A percentile compares a stretch with the other conserved stretches of the same genome.
Conservation (phyloP, 2,329 filamentous ascomycete genomes). For the Hypoxylon sp. region DNA sequence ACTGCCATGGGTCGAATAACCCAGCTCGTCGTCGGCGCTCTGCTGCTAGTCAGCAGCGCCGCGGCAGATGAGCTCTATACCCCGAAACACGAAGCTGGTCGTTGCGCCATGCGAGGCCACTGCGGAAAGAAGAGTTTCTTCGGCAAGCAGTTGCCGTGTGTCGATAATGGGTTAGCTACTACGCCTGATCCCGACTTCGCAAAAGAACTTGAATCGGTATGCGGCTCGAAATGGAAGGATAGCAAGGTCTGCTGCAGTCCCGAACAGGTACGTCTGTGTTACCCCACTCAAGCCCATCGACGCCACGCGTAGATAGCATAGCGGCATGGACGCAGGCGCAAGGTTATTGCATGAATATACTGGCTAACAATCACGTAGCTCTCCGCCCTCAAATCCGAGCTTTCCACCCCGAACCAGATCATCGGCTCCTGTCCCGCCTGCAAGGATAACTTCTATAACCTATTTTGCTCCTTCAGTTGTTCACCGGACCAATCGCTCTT, state of each 20-base stretch:
- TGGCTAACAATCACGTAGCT: constrained; percentile 65
- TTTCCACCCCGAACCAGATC: constrained; percentile 87
- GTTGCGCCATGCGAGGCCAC: constrained; percentile 90
- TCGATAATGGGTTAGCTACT: constrained; percentile 86
- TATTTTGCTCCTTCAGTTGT: constrained; percentile 98
- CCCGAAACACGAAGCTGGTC: constrained; percentile 82
- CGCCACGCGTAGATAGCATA: constrained; percentile 2
- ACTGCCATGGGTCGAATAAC: constrained; percentile 55
- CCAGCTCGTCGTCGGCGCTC: constrained; percentile 49
- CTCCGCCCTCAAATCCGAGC: constrained; percentile 81
- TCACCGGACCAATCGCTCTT: constrained; percentile 97
- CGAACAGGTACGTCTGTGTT: constrained; percentile 71
- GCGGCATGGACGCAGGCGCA: not conserved
- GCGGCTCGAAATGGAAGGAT: constrained; percentile 86
- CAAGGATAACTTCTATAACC: constrained; percentile 98
- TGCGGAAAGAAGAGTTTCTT: constrained; percentile 94
- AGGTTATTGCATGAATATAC: not conserved
- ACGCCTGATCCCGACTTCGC: constrained; percentile 78
- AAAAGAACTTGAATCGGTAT: constrained; percentile 83
- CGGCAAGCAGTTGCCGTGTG: constrained; percentile 88
- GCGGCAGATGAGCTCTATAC: constrained; percentile 55
- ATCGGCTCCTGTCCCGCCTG: constrained; percentile 96
- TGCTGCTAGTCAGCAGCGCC: constrained; percentile 51
- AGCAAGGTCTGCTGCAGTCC: constrained; percentile 86
- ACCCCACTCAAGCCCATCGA: not conserved